A percentile compares a stretch with the other conserved stretches of the same genome.
Evolutionary conservation across 768 basidiomycete genomes (phyloP).

Genomic region (Lactifluus subvellereus): DNA sequence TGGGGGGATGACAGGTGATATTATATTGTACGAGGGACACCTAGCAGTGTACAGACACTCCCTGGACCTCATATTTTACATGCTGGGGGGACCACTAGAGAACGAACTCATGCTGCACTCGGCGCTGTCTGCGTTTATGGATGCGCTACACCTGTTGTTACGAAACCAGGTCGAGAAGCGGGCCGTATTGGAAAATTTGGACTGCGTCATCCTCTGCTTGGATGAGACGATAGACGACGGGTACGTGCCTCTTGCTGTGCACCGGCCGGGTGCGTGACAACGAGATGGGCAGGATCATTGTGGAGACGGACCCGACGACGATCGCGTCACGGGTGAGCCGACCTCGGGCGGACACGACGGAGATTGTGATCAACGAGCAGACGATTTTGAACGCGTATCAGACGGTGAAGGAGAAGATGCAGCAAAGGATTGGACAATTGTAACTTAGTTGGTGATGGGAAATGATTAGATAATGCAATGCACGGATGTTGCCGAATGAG

Average conservation of each 20-base stretch:
- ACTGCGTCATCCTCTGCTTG: conserved; percentile 84
- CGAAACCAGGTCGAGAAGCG: conserved; percentile 94
- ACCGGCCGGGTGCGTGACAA: not conserved
- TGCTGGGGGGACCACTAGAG: conserved; percentile 79
- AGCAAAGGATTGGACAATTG: conserved; percentile 74
- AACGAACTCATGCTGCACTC: conserved; percentile 94
- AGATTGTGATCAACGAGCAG: conserved; percentile 99
- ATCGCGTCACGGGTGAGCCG: conserved; percentile 92
- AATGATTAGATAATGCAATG: not conserved
- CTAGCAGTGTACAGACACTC: conserved; percentile 93
- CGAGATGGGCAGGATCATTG: conserved; percentile 63
- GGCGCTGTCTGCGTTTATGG: conserved; percentile 78
- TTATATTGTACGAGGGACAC: conserved; percentile 85
- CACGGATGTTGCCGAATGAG: not conserved
- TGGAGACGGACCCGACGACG: conserved; percentile 94
- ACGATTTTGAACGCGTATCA: conserved; percentile 91
- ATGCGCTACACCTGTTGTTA: conserved; percentile 80
- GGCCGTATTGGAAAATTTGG: conserved; percentile 89
- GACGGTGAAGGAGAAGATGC: conserved; percentile 80
- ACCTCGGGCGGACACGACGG: conserved; percentile 87
- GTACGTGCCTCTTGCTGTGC: conserved; percentile 41
- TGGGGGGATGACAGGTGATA: conserved; percentile 60
- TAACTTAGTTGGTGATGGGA: conserved; percentile 39
- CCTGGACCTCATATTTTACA: conserved; percentile 91
- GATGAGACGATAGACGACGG: conserved; percentile 99